Base-by-base conservation (phyloP, 2,329 filamentous ascomycete species). In the Talaromyces sp. region DNA sequence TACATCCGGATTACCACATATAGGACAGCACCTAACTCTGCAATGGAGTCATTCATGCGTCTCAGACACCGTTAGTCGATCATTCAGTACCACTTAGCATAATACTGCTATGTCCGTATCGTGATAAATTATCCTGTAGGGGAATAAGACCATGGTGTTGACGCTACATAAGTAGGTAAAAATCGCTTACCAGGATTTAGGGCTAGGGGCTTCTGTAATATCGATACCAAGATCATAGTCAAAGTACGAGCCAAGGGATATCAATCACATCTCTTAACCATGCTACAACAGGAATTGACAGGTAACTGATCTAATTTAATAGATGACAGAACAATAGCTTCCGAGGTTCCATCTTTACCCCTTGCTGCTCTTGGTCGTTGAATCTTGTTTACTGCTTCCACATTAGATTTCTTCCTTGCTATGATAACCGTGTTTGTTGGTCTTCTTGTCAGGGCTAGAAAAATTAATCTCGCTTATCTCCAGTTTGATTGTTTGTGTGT, bases 161-260 rank as follows among this genome's bases (percentile, higher is more conserved):
- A n/a, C 22, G 13, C 25, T 29, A n/a, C 10, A 31, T 22, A 22
- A 38, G 31, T 36, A 22, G n/a, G 29, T 56, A 17, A 22, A 6
- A 54, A 25, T 56, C 53, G 53, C 53, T 56, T 56, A 56, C 53
- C 19, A 17, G 31, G 53, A 11, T 25, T 53, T 56, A 38, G 53
- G 53, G 53, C 53, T 56, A 38, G 53, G 53, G 53, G 31, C 53
- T 36, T 22, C 53, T 22, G 2, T 10, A 1, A 15, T 53, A 6
- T 5, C 15, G 27, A 7, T n/a, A n/a, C n/a, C 47, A n/a, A 51
- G 11, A 27, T 25, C 25, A 5, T 49, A 51, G 5, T 4, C 25
- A 27, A 17, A 51, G 25, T 3, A 10, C 49, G 15, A 53, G n/a
- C 13, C 6, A 53, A 53, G 27, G 53, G 8, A 36, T 17, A 5